Evolutionary conservation across 495 filamentous ascomycete species (phyloP).

Genomic region (Umbilicaria muhlenbergii): DNA sequence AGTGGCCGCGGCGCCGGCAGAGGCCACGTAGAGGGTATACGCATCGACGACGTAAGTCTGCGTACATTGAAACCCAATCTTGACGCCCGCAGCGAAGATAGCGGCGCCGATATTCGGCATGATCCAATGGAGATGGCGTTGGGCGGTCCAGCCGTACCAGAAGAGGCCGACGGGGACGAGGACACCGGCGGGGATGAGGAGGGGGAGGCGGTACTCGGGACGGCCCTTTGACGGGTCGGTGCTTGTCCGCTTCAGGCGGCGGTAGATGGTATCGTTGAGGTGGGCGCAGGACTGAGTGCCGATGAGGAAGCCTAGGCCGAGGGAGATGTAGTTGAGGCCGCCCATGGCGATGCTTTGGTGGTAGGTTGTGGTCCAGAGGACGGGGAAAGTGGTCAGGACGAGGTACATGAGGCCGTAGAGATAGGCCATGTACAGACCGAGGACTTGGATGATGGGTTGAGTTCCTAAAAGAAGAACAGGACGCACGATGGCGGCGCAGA

Average conservation of each 20-base stretch:
- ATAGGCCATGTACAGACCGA: slow-evolving; percentile 43
- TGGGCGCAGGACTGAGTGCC: slow-evolving; percentile 16
- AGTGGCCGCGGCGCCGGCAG: slow-evolving; percentile 31
- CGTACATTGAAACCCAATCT: slow-evolving; percentile 34
- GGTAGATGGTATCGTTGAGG: slow-evolving; percentile 28
- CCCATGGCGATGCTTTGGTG: slow-evolving; percentile 23
- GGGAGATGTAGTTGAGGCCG: slow-evolving; percentile 23
- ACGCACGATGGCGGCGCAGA: slow-evolving; percentile 18
- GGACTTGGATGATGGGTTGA: slow-evolving; percentile 36
- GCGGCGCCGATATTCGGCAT: slow-evolving; percentile 35
- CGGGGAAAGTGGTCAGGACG: slow-evolving; percentile 40
- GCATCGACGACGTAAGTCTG: slow-evolving; percentile 44
- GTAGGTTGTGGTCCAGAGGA: slow-evolving; percentile 33
- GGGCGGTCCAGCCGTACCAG: slow-evolving; percentile 31
- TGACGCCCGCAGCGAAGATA: slow-evolving; percentile 34
- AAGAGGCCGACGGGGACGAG: slow-evolving; percentile 19
- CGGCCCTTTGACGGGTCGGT: no score
- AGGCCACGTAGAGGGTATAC: slow-evolving; percentile 33
- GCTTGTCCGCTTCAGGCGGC: slow-evolving; percentile 24
- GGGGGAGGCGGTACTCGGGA: slow-evolving; percentile 15
- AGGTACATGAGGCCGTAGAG: slow-evolving; percentile 54
- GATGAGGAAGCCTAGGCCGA: slow-evolving; percentile 19
- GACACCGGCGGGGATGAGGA: slow-evolving; percentile 6
- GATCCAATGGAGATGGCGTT: slow-evolving; percentile 30
- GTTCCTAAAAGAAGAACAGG: slow-evolving; percentile 33